phyloP scores from a whole-genome alignment of 768 basidiomycete species.

The Amanita exitialis region DNA sequence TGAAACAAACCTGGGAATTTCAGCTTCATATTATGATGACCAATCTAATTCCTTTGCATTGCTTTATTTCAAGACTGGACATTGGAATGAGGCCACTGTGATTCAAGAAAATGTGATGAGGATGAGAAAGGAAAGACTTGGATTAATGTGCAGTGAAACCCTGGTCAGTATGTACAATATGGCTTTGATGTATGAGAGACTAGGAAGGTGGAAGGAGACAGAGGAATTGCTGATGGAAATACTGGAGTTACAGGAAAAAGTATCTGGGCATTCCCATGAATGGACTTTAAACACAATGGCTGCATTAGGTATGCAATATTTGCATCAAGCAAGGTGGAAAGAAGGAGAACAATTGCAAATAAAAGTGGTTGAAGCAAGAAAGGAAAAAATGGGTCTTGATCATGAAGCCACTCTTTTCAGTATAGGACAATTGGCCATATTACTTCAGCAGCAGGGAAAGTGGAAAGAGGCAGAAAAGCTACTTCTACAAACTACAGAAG shows the following conservation, averaged over 20 bases:
- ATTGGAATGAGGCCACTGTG: background rate
- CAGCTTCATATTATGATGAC: constrained; percentile 1
- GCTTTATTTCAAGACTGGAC: background rate
- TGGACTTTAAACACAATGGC: background rate
- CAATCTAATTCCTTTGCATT: background rate
- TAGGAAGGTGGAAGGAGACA: constrained; percentile 3
- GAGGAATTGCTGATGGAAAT: background rate
- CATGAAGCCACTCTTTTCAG: background rate
- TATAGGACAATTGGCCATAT: background rate
- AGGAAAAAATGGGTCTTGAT: background rate
- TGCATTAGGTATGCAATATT: background rate
- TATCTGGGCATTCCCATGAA: background rate
- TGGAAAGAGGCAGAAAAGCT: constrained; percentile 1
- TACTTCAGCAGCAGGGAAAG: background rate
- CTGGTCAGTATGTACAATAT: constrained; percentile 6
- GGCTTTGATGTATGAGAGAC: constrained; percentile 3
- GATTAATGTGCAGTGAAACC: background rate
- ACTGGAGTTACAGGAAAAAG: background rate
- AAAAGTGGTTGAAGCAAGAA: background rate
- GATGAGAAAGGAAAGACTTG: background rate
- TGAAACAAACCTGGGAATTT: background rate
- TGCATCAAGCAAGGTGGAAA: background rate
- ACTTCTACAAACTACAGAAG: background rate
- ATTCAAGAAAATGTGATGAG: background rate
- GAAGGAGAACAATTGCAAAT: background rate